Conservation (phyloP, 139 green algal genomes). For the Ettlia oleoabundans region DNA sequence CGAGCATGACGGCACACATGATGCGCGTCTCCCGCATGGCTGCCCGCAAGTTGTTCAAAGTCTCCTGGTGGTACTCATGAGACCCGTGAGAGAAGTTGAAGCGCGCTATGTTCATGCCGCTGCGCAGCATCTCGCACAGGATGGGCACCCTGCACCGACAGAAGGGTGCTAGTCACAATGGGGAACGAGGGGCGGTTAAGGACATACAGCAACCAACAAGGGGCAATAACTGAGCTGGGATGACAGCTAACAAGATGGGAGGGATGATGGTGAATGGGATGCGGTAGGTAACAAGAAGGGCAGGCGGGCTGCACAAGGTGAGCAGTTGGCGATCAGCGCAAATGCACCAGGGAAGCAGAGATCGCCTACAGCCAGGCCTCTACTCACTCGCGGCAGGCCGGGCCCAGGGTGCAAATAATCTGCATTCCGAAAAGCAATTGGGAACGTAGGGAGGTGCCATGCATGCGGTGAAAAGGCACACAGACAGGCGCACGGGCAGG, state of each 20-base stretch:
- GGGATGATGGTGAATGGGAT: no score
- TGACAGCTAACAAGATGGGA: no score
- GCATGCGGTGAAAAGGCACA: no score
- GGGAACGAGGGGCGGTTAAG: background rate
- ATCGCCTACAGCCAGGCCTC: background rate
- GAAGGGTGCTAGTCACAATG: background rate
- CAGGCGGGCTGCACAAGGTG: no score
- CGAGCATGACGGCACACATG: conserved; percentile 98
- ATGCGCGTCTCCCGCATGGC: conserved; percentile 91
- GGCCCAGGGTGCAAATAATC: conserved; percentile 96
- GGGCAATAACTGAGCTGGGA: no score
- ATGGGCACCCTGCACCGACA: conserved; percentile 62
- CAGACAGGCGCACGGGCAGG: no score
- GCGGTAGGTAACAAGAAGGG: no score
- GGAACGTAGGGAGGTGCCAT: background rate
- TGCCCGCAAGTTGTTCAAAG: conserved; percentile 88
- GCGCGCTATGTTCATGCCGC: conserved; percentile 93
- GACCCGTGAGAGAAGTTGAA: conserved; percentile 98
- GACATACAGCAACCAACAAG: background rate
- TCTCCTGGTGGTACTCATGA: conserved; percentile 98
- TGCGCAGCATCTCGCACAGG: conserved; percentile 88
- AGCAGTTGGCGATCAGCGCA: no score
- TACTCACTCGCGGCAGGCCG: conserved; percentile 65
- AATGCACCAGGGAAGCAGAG: no score
- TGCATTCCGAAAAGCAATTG: no score